These are phyloP conservation scores for Neurospora hispaniola DNA, from an alignment of 495 filamentous ascomycete genomes.

Conservation along the genomic window DNA sequence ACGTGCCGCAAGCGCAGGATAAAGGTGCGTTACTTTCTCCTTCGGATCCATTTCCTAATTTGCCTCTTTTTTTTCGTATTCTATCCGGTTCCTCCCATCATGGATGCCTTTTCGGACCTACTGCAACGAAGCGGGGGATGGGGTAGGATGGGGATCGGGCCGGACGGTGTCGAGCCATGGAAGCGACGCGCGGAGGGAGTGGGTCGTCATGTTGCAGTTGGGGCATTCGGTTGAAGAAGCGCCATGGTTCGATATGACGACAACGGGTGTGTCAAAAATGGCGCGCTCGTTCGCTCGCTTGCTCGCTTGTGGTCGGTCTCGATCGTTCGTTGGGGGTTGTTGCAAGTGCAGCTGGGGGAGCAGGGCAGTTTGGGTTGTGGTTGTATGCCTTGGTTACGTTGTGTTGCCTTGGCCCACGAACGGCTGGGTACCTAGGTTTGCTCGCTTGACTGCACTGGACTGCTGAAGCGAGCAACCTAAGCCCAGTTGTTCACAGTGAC, in stretches of 20 bases:
- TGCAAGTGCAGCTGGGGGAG: neutral
- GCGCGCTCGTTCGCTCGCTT: neutral
- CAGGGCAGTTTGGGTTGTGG: neutral
- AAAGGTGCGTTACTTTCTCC: conserved; percentile 60
- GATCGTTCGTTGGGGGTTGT: neutral
- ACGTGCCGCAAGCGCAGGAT: conserved; percentile 96
- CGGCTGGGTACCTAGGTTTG: neutral
- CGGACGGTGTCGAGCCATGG: neutral
- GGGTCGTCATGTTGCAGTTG: neutral
- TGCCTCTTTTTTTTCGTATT: neutral
- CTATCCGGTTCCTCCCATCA: neutral
- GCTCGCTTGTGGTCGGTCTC: neutral
- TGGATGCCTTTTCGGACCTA: neutral
- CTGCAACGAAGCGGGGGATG: neutral
- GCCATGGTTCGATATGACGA: neutral
- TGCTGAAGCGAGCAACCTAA: neutral
- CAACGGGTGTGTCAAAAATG: neutral
- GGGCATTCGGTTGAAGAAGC: neutral
- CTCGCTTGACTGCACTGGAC: neutral
- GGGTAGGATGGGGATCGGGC: neutral
- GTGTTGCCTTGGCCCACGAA: neutral
- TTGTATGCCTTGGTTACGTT: neutral
- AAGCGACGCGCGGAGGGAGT: neutral
- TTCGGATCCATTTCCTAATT: neutral
- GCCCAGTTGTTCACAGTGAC: neutral